These are phyloP conservation scores for Syzygium malaccense DNA, from an alignment of 441 rosid genomes.

Conservation along the genomic window DNA sequence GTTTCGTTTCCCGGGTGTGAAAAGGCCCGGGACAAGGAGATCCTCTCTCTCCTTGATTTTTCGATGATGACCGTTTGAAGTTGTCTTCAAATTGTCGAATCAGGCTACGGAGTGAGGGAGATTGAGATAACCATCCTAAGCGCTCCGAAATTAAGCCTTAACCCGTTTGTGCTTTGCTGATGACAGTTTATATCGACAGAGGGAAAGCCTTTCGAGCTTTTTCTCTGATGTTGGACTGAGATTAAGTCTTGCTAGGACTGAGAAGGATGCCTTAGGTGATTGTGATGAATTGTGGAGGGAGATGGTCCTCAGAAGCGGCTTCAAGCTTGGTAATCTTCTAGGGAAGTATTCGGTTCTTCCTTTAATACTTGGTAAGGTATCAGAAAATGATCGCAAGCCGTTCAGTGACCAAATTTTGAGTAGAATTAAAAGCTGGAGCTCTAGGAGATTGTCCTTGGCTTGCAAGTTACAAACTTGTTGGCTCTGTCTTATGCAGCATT, in stretches of 20 bases:
- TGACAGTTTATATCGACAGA: not conserved
- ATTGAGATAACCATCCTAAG: not conserved
- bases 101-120: too few relatives aligned
- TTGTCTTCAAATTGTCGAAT: not conserved
- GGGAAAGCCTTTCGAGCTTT: not conserved
- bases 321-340: not conserved
- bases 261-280: not conserved
- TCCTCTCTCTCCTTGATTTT: not conserved
- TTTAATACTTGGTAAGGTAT: fast-evolving
- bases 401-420: not conserved
- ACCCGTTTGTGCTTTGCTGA: not conserved
- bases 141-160: not conserved
- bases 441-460: not conserved
- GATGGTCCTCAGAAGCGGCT: fast-evolving
- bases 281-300: not conserved
- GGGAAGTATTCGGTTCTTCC: not conserved
- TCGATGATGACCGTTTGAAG: not conserved
- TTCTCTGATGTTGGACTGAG: not conserved
- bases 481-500: not conserved
- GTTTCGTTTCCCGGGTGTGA: not conserved
- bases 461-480: not conserved
- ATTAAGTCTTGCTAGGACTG: not conserved
- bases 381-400: not conserved
- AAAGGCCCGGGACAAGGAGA: not conserved
- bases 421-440: not conserved